These are phyloP conservation scores for Naganishia sp. DNA, from an alignment of 1,284 basidiomycete genomes.

Conservation along the genomic window DNA sequence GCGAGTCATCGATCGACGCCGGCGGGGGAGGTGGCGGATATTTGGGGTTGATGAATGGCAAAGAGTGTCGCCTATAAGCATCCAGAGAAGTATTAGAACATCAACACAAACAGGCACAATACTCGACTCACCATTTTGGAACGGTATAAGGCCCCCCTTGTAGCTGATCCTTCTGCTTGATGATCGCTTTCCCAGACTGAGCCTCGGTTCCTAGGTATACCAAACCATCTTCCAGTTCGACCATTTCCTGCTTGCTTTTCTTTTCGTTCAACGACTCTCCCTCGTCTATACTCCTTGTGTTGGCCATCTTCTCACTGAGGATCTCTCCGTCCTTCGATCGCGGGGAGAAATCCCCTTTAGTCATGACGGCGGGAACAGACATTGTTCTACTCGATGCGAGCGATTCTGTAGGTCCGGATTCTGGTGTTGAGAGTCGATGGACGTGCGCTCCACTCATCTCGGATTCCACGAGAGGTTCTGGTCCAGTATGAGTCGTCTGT, in stretches of 20 bases:
- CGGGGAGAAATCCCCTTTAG: no score
- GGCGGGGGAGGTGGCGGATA: slow-evolving; percentile 57
- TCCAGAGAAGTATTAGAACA: background rate
- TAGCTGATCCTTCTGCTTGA: slow-evolving; percentile 48
- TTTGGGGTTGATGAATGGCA: slow-evolving; percentile 51
- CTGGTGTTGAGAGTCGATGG: slow-evolving; percentile 8
- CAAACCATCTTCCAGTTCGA: slow-evolving; percentile 30
- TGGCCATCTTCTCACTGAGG: slow-evolving; percentile 3
- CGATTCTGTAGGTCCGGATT: slow-evolving; percentile 8
- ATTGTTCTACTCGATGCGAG: slow-evolving; percentile 22
- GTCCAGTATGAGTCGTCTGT: background rate
- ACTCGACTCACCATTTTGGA: slow-evolving; percentile 47
- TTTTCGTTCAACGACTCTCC: slow-evolving; percentile 14
- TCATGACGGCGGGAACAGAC: background rate
- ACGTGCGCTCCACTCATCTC: background rate
- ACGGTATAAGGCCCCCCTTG: slow-evolving; percentile 46
- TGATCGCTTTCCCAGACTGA: slow-evolving; percentile 44
- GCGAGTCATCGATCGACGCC: slow-evolving; percentile 61
- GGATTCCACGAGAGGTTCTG: background rate
- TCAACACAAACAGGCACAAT: background rate
- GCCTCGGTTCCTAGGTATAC: slow-evolving; percentile 36
- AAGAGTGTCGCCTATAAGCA: slow-evolving; percentile 47
- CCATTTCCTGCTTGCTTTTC: slow-evolving; percentile 7
- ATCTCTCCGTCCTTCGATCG: background rate
- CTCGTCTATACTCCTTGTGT: background rate